A percentile compares a stretch with the other conserved stretches of the same genome.
Evolutionary conservation across 192 early-diverging fungal genomes (phyloP).

Genomic region (Martensiomyces pterosporus): DNA sequence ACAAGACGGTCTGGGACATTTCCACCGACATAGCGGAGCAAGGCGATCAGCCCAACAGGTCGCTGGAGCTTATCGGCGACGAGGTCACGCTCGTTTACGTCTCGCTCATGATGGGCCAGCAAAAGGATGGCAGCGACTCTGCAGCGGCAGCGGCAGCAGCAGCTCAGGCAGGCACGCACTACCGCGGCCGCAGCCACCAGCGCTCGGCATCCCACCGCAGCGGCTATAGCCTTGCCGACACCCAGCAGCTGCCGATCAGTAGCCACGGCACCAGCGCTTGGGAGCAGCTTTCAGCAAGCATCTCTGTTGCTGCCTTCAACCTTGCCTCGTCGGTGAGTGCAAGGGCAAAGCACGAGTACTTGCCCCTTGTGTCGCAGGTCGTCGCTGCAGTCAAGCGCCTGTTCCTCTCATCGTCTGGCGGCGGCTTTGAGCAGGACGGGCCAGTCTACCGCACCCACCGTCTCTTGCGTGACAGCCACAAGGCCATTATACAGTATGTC

Average conservation of each 20-base stretch:
- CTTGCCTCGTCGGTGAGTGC: conserved; percentile 53
- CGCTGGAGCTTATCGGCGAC: conserved; percentile 49
- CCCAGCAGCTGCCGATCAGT: conserved; percentile 29
- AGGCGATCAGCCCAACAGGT: conserved; percentile 7
- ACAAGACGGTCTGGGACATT: conserved; percentile 58
- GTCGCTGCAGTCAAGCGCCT: conserved; percentile 80
- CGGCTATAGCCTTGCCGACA: conserved; percentile 34
- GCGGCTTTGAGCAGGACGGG: conserved; percentile 65
- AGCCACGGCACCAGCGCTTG: conserved; percentile 47
- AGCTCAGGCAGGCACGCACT: neutral
- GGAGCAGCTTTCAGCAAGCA: conserved; percentile 49
- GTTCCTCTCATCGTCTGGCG: conserved; percentile 67
- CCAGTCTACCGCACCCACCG: conserved; percentile 61
- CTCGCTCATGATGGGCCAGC: conserved; percentile 29
- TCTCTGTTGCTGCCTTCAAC: conserved; percentile 53
- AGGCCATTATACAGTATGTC: conserved; percentile 72
- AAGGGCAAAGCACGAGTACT: conserved; percentile 53
- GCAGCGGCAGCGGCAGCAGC: too few relatives aligned
- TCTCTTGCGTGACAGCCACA: conserved; percentile 65
- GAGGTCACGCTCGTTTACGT: conserved; percentile 39
- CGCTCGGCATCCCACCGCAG: conserved; percentile 6
- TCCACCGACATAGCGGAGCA: conserved; percentile 39
- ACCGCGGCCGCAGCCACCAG: neutral
- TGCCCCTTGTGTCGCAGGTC: conserved; percentile 55
- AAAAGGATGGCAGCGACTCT: conserved; percentile 1